Base-by-base conservation (phyloP, 345 rosid genomes). In the Populus simonii region DNA sequence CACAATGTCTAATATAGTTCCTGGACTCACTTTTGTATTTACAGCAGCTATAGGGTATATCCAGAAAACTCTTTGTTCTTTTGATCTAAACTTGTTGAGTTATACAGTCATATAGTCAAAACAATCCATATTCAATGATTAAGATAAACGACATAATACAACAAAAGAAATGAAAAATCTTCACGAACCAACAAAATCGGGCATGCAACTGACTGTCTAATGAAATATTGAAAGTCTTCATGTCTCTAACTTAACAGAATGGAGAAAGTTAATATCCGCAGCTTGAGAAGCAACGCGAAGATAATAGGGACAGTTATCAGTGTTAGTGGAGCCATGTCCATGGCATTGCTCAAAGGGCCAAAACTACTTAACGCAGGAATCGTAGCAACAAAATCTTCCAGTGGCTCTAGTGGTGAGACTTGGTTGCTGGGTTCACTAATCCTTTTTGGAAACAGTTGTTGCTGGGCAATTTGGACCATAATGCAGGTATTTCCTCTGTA, bases 281-380 rank as follows among this genome's bases (percentile, higher is more conserved):
- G 85, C 67, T 7, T 66, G 38, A 77, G 81, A 77, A 79, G 84
- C 25, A 38, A 68, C 20, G 88, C 83, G 36, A 88, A 88, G 82
- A 76, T 84, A n/a, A 1, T 75, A 18, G 89, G 90, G 51, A 86
- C 87, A 18, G 33, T 71, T 0, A 13, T 83, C 59, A 83, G 85
- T 47, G 91, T 89, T 0, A 72, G 89, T 23, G 93, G 93, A 86
- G 93, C 93, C 67, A 83, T 90, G 77, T 78, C 83, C 53, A 87
- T 90, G 92, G 86, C 92, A 20, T 73, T 90, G 71, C 83, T 90
- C 20, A 89, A 87, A 79, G 92, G 90, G 0, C 85, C 91, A 4
- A 85, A 82, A 74, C 63, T 89, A 41, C 78, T 90, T 25, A 84
- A 87, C 78, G 33, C 82, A 31, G 11, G 75, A 29, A 7, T 87